These are phyloP conservation scores for Trichomonascaceae sp. DNA, from an alignment of 1,139 yeast species.

Conservation along the genomic window DNA sequence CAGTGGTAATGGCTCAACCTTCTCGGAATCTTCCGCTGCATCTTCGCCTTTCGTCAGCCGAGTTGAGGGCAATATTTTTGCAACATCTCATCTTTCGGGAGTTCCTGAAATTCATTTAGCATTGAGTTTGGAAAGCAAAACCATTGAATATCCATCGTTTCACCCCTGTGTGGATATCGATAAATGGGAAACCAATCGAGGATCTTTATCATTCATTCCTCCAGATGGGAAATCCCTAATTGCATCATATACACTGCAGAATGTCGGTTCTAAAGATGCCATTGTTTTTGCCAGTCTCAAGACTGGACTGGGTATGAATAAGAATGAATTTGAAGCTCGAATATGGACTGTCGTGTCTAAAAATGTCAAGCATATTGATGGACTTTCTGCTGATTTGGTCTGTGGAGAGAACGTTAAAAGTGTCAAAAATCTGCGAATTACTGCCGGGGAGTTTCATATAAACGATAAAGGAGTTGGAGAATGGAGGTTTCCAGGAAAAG, in stretches of 20 bases:
- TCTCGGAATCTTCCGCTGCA: background rate
- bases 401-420: constrained; percentile 31
- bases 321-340: constrained; percentile 72
- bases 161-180: constrained; percentile 49
- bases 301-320: constrained; percentile 53
- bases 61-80: constrained; percentile 59
- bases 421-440: constrained; percentile 51
- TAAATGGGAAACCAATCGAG: constrained; percentile 29
- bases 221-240: constrained; percentile 77
- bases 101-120: constrained; percentile 61
- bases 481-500: constrained; percentile 63
- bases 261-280: constrained; percentile 36
- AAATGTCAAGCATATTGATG: constrained; percentile 52
- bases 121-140: constrained; percentile 38
- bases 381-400: constrained; percentile 46
- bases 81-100: constrained; percentile 68
- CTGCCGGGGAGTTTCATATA: constrained; percentile 66
- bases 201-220: constrained; percentile 62
- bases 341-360: constrained; percentile 49
- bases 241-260: constrained; percentile 58
- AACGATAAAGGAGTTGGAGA: constrained; percentile 52
- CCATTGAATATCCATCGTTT: constrained; percentile 37
- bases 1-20: constrained; percentile 9
- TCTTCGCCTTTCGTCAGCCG: constrained; percentile 44
- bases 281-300: constrained; percentile 54